These are phyloP conservation scores for Nakaseomyces bracarensis DNA, from an alignment of 1,139 yeast genomes.

Conservation along the genomic window DNA sequence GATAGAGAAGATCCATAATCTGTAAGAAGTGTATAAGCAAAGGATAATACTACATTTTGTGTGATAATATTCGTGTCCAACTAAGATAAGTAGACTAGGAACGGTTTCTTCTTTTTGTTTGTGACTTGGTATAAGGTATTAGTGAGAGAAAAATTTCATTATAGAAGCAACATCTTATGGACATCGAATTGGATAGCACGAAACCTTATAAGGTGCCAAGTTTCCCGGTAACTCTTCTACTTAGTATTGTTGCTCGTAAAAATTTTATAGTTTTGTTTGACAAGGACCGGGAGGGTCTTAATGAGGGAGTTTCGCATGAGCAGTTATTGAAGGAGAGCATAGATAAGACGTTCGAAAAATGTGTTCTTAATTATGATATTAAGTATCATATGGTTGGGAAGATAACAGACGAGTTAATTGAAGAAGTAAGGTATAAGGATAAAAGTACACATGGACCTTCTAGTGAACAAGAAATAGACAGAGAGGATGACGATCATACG, in stretches of 20 bases:
- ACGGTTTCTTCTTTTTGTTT: too few relatives aligned
- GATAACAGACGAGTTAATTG: not conserved
- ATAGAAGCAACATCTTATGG: too few relatives aligned
- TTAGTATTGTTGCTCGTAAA: slow-evolving; percentile 15
- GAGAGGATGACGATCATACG: slow-evolving; percentile 11
- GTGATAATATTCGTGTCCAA: too few relatives aligned
- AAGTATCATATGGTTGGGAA: not conserved
- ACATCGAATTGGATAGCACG: not conserved
- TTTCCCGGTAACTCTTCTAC: slow-evolving; percentile 17
- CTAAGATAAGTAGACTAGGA: too few relatives aligned
- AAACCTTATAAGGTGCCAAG: slow-evolving; percentile 13
- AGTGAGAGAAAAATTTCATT: too few relatives aligned
- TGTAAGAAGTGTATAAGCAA: too few relatives aligned
- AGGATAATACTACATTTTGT: too few relatives aligned
- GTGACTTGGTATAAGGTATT: too few relatives aligned
- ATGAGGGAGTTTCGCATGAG: not conserved
- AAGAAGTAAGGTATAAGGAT: not conserved
- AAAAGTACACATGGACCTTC: too few relatives aligned
- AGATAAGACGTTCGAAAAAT: not conserved
- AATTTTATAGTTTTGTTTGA: slow-evolving; percentile 13
- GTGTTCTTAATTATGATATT: not conserved
- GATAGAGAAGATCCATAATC: too few relatives aligned
- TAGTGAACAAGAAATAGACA: not conserved
- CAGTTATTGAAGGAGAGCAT: slow-evolving; percentile 1
- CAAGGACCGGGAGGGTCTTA: not conserved